These are phyloP conservation scores for Corchorus olitorius DNA, from an alignment of 345 rosid genomes.

Conservation along the genomic window DNA sequence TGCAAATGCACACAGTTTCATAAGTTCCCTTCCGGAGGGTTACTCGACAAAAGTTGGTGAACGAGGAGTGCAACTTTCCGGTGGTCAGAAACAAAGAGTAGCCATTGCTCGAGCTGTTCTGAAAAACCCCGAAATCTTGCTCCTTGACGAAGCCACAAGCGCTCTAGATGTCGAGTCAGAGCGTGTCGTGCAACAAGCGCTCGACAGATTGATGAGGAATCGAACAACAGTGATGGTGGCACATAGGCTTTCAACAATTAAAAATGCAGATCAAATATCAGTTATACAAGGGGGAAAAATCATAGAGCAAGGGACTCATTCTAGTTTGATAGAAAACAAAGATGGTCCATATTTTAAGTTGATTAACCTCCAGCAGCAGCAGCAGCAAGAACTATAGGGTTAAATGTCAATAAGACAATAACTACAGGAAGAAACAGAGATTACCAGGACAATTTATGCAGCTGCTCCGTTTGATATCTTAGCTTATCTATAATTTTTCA, in stretches of 20 bases:
- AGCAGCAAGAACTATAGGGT: slow-evolving; percentile 29
- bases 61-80: slow-evolving; percentile 86
- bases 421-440: slow-evolving; percentile 12
- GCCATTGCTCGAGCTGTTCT: slow-evolving; percentile 92
- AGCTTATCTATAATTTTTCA: background rate
- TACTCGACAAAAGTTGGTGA: slow-evolving; percentile 90
- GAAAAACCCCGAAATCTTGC: slow-evolving; percentile 83
- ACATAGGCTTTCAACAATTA: slow-evolving; percentile 85
- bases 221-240: slow-evolving; percentile 92
- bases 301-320: slow-evolving; percentile 85
- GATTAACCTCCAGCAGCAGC: slow-evolving; percentile 79
- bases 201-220: slow-evolving; percentile 76
- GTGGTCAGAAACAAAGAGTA: slow-evolving; percentile 90
- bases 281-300: slow-evolving; percentile 78
- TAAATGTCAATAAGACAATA: background rate
- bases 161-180: slow-evolving; percentile 88
- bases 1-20: slow-evolving; percentile 87
- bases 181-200: slow-evolving; percentile 88
- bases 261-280: slow-evolving; percentile 76
- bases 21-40: slow-evolving; percentile 83
- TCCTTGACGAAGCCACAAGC: slow-evolving; percentile 92
- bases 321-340: slow-evolving; percentile 59
- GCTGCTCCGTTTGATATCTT: background rate
- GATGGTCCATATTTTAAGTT: slow-evolving; percentile 80
- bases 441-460: background rate